Evolutionary conservation across 441 rosid genomes (phyloP), one percentile per base, ranked within the genome.

Genomic region (Dalechampia spathulata): DNA sequence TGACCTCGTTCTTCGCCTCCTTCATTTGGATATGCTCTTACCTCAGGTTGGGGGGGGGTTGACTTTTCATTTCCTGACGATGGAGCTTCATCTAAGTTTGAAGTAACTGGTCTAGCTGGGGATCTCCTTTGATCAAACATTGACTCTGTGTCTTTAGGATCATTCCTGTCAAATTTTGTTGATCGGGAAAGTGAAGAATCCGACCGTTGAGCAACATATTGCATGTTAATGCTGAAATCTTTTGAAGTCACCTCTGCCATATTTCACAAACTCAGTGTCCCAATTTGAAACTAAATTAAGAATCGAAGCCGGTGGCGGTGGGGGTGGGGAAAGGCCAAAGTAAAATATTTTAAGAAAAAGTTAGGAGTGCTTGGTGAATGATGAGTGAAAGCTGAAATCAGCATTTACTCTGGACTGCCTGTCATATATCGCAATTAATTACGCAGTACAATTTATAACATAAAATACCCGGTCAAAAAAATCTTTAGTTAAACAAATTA

Each of bases 1-100:
- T 53, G 72, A 56, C 70, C 55, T 7, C 50, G 28, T 58, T 52
- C 36, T 62, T 28, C 38, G 50, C 51, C 69, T 5, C 69, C 82
- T 1, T 74, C 78, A 0, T 76, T 83, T n/a, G n/a, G 20, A 19
- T 20, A 36, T 22, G 3, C 0, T 73, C 83, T 0, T 49, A 65
- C 6, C 71, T 78, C 17, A 32, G 38, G 49, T 58, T 1, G 37
- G 36, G 22, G 32, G 8, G 38, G 4, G 8, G 56, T 6, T 32
- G 22, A 3, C 7, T 12, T 17, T 32, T n/a, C 8, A 30, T 6
- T 22, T 30, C 16, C n/a, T 32, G 41, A 10, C 2, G 16, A 1
- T 6, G 16, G 41, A 10, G n/a, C 41, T 38, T 38, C 41, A 13
- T 12, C 41, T 13, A 13, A 1, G 11, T 6, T 34, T 8, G 26